Conservation (phyloP, 2,329 filamentous ascomycete species). For the Alternaria sp. region DNA sequence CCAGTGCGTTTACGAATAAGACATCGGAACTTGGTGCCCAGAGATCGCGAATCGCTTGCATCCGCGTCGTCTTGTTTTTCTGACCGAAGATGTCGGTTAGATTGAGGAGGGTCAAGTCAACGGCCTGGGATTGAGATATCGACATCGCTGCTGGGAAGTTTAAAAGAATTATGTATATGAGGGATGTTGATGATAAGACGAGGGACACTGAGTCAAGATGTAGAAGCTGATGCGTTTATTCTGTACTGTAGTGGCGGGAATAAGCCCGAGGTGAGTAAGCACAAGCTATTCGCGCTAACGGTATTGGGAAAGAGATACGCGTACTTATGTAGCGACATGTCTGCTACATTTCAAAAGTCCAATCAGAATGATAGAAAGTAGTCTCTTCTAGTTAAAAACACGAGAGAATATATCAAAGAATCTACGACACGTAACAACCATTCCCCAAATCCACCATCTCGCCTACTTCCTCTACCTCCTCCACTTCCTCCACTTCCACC, state of each 20-base stretch:
- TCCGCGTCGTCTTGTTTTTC: background rate
- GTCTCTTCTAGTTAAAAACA: no score
- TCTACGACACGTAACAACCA: background rate
- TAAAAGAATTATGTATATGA: background rate
- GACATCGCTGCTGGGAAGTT: background rate
- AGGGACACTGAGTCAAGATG: background rate
- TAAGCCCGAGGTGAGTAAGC: background rate
- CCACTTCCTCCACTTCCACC: background rate
- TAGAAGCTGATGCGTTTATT: background rate
- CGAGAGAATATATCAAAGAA: rapidly evolving
- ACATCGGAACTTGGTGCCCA: background rate
- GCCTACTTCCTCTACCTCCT: background rate
- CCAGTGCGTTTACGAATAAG: background rate
- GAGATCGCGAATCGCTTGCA: background rate
- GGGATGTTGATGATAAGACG: background rate
- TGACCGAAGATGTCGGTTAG: slow-evolving; percentile 11
- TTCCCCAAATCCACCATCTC: background rate
- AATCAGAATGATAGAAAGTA: background rate
- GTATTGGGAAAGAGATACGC: background rate
- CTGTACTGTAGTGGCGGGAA: background rate
- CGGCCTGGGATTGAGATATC: background rate
- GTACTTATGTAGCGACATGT: background rate
- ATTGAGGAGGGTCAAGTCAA: slow-evolving; percentile 4
- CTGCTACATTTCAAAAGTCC: background rate
- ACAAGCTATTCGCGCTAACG: background rate